A percentile compares a stretch with the other conserved stretches of the same genome.
These are phyloP conservation scores for Stentor coeruleus DNA, from an alignment of 73 alveolate species.

Conservation along the genomic window DNA sequence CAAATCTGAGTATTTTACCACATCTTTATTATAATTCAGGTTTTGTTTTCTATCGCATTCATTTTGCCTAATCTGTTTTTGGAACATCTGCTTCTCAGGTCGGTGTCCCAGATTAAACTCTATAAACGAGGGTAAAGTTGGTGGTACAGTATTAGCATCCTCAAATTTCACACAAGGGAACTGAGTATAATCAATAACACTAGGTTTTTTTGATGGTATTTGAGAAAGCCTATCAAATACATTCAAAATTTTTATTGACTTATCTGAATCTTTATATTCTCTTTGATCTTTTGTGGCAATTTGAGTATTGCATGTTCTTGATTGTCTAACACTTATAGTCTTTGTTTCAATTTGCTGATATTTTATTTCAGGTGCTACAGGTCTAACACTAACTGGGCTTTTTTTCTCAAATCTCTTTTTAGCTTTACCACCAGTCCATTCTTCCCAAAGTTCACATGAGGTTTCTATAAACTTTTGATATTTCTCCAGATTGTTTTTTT, in stretches of 20 bases:
- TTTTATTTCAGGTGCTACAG: background rate
- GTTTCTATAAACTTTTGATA: background rate
- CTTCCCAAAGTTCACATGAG: background rate
- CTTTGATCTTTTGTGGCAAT: too few species aligned
- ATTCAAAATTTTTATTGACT: background rate
- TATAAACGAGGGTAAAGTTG: background rate
- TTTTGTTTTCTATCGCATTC: too few species aligned
- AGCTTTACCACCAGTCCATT: constrained; percentile 30
- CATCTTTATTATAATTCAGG: too few species aligned
- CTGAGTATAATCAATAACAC: background rate
- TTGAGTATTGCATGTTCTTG: background rate
- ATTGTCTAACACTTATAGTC: background rate
- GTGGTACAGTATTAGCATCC: background rate
- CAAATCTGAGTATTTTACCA: background rate
- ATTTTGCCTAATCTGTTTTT: too few species aligned
- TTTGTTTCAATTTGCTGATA: too few species aligned
- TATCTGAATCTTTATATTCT: too few species aligned
- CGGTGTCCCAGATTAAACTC: background rate
- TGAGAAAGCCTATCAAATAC: constrained; percentile 23
- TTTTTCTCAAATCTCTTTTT: background rate
- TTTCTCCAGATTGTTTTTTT: constrained; percentile 26
- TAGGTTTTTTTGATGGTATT: background rate
- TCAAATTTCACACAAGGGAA: background rate
- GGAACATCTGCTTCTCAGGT: too few species aligned
- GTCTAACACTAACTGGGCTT: background rate